Evolutionary conservation across 768 basidiomycete species (phyloP).

Genomic region (Baorangia bicolor): DNA sequence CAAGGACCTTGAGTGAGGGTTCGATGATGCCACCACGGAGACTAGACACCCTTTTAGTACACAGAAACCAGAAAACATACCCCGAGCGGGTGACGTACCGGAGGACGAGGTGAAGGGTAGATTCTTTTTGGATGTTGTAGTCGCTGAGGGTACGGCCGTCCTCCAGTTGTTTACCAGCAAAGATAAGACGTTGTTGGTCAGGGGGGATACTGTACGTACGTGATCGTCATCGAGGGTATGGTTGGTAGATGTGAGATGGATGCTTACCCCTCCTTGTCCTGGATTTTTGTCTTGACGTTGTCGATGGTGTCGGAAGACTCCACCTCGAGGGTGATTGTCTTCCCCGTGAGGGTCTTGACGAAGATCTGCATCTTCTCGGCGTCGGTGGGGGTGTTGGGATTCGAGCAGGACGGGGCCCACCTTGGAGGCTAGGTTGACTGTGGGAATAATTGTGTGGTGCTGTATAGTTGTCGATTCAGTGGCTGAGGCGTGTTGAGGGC

Average conservation of each 20-base stretch:
- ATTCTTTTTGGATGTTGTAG: constrained; percentile 99
- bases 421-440: constrained; percentile 2
- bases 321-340: constrained; percentile 32
- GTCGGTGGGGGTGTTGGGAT: constrained; percentile 4
- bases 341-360: constrained; percentile 80
- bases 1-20: constrained; percentile 96
- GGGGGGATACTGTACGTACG: constrained; percentile 35
- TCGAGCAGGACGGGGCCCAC: neutral
- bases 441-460: constrained; percentile 22
- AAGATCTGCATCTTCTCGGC: constrained; percentile 61
- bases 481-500: constrained; percentile 28
- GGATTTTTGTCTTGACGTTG: constrained; percentile 30
- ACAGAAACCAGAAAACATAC: too few species aligned
- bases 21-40: constrained; percentile 86
- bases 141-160: constrained; percentile 95
- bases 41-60: constrained; percentile 9
- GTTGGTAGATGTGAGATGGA: neutral
- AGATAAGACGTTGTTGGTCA: constrained; percentile 28
- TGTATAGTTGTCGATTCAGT: constrained; percentile 32
- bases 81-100: constrained; percentile 52
- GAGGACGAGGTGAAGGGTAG: constrained; percentile 95
- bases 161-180: constrained; percentile 98
- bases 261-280: constrained; percentile 72
- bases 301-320: constrained; percentile 31
- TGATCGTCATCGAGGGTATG: neutral